Conservation (phyloP, 495 filamentous ascomycete species). For the Aspergillus sclerotioniger region DNA sequence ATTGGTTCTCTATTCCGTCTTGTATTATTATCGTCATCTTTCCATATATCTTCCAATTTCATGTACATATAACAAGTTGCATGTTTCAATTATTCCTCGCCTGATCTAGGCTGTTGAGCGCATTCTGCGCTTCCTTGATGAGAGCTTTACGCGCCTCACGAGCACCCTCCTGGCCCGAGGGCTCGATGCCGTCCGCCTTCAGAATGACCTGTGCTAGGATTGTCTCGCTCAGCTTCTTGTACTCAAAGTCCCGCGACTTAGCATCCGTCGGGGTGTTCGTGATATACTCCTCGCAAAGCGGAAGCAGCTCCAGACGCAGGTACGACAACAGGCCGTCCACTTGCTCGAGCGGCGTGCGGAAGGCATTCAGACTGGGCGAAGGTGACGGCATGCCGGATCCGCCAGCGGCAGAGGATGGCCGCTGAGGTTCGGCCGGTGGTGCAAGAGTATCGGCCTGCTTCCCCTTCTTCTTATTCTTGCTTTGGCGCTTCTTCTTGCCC, state of each 20-base stretch:
- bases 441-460: conserved; percentile 16
- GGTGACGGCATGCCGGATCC: conserved; percentile 26
- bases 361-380: conserved; percentile 36
- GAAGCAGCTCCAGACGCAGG: conserved; percentile 65
- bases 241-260: conserved; percentile 71
- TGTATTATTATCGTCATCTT: not conserved
- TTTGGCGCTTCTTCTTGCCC: conserved; percentile 19
- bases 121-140: conserved; percentile 69
- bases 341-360: conserved; percentile 59
- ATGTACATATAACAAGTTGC: not conserved
- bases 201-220: conserved; percentile 79
- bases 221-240: conserved; percentile 78
- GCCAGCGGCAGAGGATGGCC: conserved; percentile 16
- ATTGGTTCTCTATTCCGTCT: not conserved
- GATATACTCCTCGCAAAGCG: conserved; percentile 64
- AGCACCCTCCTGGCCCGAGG: conserved; percentile 57
- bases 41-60: not conserved
- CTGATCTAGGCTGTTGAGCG: conserved; percentile 63
- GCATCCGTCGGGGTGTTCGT: conserved; percentile 63
- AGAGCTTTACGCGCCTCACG: conserved; percentile 69
- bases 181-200: conserved; percentile 83
- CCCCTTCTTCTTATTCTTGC: conserved; percentile 21
- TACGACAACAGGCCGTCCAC: conserved; percentile 65
- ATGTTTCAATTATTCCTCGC: conserved; percentile 20
- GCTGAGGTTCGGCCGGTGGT: conserved; percentile 15